Evolutionary conservation across 2,329 filamentous ascomycete genomes (phyloP).

Genomic region (Orbilia javanica): DNA sequence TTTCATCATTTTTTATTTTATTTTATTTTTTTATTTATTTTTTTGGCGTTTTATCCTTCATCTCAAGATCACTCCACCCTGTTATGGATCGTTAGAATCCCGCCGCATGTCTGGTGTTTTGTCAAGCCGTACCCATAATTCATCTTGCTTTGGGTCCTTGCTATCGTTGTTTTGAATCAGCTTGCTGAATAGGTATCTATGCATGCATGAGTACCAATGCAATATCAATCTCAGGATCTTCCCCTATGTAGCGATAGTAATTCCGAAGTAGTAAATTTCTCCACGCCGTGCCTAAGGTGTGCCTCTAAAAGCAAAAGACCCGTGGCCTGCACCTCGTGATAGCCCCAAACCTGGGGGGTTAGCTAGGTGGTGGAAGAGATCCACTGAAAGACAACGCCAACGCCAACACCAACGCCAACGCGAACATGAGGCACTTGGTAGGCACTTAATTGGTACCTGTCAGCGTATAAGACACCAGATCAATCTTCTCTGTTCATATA

Average conservation of each 20-base stretch:
- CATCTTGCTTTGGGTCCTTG: not conserved
- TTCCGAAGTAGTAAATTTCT: not conserved
- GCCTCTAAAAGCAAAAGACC: not conserved
- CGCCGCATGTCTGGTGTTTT: not conserved
- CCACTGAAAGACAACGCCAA: slow-evolving; percentile 21
- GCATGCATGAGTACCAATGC: slow-evolving; percentile 8
- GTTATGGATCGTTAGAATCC: slow-evolving; percentile 8
- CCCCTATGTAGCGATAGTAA: not conserved
- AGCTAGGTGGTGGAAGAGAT: slow-evolving; percentile 10
- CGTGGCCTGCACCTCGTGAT: slow-evolving; percentile 21
- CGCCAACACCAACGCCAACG: no score
- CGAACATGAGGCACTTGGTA: no score
- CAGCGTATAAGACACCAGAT: slow-evolving; percentile 10
- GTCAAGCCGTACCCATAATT: slow-evolving; percentile 12
- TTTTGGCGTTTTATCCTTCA: not conserved
- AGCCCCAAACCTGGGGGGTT: not conserved
- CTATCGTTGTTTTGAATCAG: not conserved
- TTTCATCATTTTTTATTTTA: no score
- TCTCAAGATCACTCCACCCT: not conserved
- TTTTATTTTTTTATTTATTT: no score
- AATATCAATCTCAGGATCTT: not conserved
- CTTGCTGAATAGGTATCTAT: no score
- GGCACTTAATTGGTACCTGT: no score
- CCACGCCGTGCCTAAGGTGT: not conserved
- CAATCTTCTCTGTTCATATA: not conserved